Evolutionary conservation across 306 rosid genomes (phyloP), one percentile per base, ranked within the genome.

Genomic region (Castanea mollissima): DNA sequence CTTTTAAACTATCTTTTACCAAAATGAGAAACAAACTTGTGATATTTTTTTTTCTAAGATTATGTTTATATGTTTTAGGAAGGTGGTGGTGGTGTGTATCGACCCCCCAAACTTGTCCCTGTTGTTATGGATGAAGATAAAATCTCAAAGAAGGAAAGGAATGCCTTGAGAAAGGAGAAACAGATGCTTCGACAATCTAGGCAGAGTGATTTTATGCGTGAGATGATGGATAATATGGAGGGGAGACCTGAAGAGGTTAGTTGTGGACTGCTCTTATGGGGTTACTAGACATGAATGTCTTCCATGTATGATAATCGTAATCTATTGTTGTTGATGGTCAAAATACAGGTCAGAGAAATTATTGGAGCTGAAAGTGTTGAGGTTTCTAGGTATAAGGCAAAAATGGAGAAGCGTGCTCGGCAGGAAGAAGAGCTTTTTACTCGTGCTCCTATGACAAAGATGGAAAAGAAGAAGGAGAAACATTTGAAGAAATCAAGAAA

Each of bases 171-270:
- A 76, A 90, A 81, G 84, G 98, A 92, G 64, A 86, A 85, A 81
- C 86, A 92, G 71, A 75, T 85, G 62, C 71, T 91, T 67, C 86
- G 84, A 84, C 88, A 89, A 80, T 80, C 97, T 74, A 79, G 78
- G 77, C 85, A 85, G 27, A 92, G 91, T 86, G 87, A 74, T 79
- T 92, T 69, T 83, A 80, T 92, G 55, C 83, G 88, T 80, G 85
- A 89, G 46, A 55, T 92, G 81, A 74, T 94, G 87, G 79, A 91
- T 79, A 93, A 88, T 67, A 77, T 90, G 87, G 92, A 90, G 75
- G 95, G 90, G 62, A 92, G 82, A 80, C 98, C 97, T 74, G 97
- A 92, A 85, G 97, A 94, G 97, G 98, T 91, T 74, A 85, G 73
- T 41, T 73, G 31, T 54, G 16, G 55, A 25, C 83, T 18, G 46